Conservation (phyloP, 2,329 filamentous ascomycete species). For the Ophiobolus disseminans region DNA sequence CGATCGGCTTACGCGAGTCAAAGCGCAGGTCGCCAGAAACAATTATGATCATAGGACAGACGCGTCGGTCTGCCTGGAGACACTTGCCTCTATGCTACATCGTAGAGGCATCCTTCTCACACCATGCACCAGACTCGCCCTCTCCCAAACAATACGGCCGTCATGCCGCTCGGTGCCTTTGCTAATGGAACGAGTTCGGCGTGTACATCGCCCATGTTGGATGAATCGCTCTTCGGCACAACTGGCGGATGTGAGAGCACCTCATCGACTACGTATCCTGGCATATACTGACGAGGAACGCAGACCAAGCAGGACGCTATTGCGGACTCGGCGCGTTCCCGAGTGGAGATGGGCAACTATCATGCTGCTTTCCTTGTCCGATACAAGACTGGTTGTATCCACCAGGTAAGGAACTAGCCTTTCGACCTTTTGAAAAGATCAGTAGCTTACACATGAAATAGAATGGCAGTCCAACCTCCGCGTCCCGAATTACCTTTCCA, state of each 20-base stretch:
- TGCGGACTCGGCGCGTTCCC: constrained; percentile 56
- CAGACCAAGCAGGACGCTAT: constrained; percentile 60
- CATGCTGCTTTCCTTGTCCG: constrained; percentile 86
- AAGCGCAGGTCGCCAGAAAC: too few relatives aligned
- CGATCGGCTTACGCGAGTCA: too few relatives aligned
- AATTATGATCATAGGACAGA: too few relatives aligned
- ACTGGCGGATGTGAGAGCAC: constrained; percentile 30
- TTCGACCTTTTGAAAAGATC: constrained; percentile 12
- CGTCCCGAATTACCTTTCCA: constrained; percentile 77
- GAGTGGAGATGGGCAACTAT: constrained; percentile 49
- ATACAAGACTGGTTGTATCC: constrained; percentile 74
- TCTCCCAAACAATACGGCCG: too few relatives aligned
- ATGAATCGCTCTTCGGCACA: constrained; percentile 23
- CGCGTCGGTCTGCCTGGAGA: too few relatives aligned
- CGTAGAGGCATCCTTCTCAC: too few relatives aligned
- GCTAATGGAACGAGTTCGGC: constrained; percentile 18
- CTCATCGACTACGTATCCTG: neutral
- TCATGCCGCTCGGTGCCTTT: constrained; percentile 13
- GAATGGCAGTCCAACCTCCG: constrained; percentile 46
- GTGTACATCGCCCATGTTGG: constrained; percentile 33
- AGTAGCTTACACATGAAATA: constrained; percentile 3
- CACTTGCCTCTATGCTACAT: too few relatives aligned
- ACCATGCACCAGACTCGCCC: too few relatives aligned
- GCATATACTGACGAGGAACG: neutral
- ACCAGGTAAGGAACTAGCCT: constrained; percentile 51